A percentile compares a stretch with the other conserved stretches of the same genome.
These are phyloP conservation scores for Leccinum truebloodii DNA, from an alignment of 768 basidiomycete genomes.

Conservation along the genomic window DNA sequence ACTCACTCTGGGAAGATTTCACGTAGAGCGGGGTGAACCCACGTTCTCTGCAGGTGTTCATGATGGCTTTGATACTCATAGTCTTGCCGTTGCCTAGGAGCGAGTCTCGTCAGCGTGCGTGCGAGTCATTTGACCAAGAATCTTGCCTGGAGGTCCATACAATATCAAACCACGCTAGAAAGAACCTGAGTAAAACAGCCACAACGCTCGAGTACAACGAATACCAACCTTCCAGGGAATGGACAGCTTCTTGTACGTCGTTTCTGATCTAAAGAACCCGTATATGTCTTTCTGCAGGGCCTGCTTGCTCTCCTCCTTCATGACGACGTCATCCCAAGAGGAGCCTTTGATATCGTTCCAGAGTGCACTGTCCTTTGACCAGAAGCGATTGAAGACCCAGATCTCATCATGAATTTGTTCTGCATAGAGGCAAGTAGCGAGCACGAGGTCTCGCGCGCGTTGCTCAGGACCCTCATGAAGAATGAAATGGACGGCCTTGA, in stretches of 20 bases:
- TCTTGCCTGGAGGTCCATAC: conserved; percentile 73
- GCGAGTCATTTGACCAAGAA: background rate
- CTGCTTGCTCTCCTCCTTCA: conserved; percentile 68
- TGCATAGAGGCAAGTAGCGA: conserved; percentile 52
- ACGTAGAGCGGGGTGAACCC: conserved; percentile 77
- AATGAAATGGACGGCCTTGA: conserved; percentile 44
- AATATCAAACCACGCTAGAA: conserved; percentile 77
- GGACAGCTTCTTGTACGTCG: conserved; percentile 67
- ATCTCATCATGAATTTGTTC: conserved; percentile 66
- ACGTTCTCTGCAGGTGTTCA: conserved; percentile 65
- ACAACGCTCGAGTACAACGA: background rate
- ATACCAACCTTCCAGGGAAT: conserved; percentile 78
- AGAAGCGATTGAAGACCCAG: conserved; percentile 73
- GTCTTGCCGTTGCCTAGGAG: conserved; percentile 77
- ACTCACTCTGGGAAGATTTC: conserved; percentile 72
- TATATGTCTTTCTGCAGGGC: conserved; percentile 70
- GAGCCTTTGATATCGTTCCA: conserved; percentile 66
- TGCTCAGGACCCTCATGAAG: conserved; percentile 64
- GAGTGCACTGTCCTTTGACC: conserved; percentile 61
- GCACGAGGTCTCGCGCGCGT: conserved; percentile 49
- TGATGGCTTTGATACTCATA: conserved; percentile 79
- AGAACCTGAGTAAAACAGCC: background rate
- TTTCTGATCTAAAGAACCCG: conserved; percentile 78
- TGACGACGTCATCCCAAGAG: conserved; percentile 73
- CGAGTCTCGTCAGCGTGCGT: background rate